Conservation (phyloP, 352 stramenopile genomes). For the Globisporangium rhizosaccharum region DNA sequence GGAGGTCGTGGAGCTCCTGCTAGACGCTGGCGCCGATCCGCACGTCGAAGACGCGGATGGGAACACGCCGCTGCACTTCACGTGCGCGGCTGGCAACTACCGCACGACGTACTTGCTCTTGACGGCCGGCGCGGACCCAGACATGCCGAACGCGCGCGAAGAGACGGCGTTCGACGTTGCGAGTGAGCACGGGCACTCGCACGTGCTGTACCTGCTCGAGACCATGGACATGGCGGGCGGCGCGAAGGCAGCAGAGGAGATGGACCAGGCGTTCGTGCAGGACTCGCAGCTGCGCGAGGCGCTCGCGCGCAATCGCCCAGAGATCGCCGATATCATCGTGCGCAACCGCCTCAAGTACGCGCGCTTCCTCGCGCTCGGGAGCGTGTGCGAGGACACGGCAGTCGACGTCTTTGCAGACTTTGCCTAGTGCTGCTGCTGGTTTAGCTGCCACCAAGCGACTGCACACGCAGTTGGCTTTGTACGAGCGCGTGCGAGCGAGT, state of each 20-base stretch:
- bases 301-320: constrained; percentile 54
- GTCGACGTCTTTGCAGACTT: constrained; percentile 42
- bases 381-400: constrained; percentile 46
- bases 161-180: constrained; percentile 80
- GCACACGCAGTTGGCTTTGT: background rate
- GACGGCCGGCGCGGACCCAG: constrained; percentile 74
- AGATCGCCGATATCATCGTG: constrained; percentile 68
- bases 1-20: constrained; percentile 60
- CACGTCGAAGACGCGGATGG: constrained; percentile 71
- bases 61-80: constrained; percentile 80
- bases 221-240: constrained; percentile 63
- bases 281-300: constrained; percentile 57
- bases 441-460: too few relatives aligned
- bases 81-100: constrained; percentile 70
- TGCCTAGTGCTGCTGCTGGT: background rate
- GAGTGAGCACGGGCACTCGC: constrained; percentile 51
- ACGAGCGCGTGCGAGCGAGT: background rate
- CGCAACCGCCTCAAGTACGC: constrained; percentile 80
- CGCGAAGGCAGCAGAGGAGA: constrained; percentile 44
- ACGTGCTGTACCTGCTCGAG: constrained; percentile 75
- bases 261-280: constrained; percentile 60
- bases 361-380: constrained; percentile 48
- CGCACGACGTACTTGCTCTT: constrained; percentile 71
- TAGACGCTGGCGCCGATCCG: constrained; percentile 69
- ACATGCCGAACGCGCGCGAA: constrained; percentile 79